A percentile compares a stretch with the other conserved stretches of the same genome.
Evolutionary conservation across 2,329 filamentous ascomycete species (phyloP).

Genomic region (Hymenoscyphus salicellus): DNA sequence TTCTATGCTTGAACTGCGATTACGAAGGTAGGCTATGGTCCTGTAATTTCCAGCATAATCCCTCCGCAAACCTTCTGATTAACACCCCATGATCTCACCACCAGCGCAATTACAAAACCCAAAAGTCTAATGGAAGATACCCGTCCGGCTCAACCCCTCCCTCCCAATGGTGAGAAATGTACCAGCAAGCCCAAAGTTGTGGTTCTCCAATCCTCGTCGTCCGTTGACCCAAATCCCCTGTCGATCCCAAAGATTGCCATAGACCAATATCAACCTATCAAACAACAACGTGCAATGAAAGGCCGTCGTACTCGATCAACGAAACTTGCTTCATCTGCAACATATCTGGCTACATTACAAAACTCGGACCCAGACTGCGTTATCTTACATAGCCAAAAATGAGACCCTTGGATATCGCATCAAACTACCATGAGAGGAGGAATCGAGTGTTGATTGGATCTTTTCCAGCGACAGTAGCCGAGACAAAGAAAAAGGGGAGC

Average conservation of each 20-base stretch:
- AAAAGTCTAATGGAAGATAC: neutral
- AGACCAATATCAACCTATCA: slow-evolving; percentile 21
- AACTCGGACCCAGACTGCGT: neutral
- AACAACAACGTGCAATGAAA: slow-evolving; percentile 23
- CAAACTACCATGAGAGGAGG: neutral
- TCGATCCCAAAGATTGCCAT: neutral
- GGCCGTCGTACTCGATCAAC: neutral
- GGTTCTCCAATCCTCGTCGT: slow-evolving; percentile 1
- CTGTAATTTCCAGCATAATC: neutral
- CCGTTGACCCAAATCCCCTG: slow-evolving; percentile 6
- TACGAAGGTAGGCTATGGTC: neutral
- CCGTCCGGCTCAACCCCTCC: neutral
- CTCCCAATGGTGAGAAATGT: neutral
- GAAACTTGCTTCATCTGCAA: neutral
- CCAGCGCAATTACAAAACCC: neutral
- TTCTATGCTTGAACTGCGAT: neutral
- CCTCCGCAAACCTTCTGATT: neutral
- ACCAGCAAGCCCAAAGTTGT: neutral
- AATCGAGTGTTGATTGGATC: neutral
- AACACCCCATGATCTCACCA: neutral
- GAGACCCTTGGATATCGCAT: neutral
- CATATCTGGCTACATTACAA: neutral
- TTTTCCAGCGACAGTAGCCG: neutral
- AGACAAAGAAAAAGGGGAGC: neutral
- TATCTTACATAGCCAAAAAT: neutral